These are phyloP conservation scores for Dendrocalamus sinicus DNA, from an alignment of 176 grass and related monocot species.

Conservation along the genomic window DNA sequence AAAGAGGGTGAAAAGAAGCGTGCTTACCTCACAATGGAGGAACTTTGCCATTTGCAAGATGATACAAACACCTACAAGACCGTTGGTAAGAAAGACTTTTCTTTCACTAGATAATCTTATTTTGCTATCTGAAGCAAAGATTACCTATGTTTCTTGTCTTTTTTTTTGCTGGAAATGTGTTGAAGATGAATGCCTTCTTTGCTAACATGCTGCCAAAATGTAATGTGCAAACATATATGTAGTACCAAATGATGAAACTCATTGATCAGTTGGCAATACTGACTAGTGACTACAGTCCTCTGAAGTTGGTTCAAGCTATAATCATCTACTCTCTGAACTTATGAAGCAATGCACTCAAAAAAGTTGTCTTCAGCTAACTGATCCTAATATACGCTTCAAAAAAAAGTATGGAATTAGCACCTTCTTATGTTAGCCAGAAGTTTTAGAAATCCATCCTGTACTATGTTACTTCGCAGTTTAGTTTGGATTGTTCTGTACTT, in stretches of 20 bases:
- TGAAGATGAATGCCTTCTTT: slow-evolving; percentile 28
- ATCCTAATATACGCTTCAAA: neutral
- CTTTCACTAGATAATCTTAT: slow-evolving; percentile 22
- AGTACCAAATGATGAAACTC: neutral
- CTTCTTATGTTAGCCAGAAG: neutral
- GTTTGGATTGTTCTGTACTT: slow-evolving; percentile 1
- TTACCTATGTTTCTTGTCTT: neutral
- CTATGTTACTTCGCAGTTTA: neutral
- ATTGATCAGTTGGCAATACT: neutral
- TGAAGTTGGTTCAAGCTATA: slow-evolving; percentile 19
- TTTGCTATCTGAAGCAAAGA: slow-evolving; percentile 21
- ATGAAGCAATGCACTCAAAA: neutral
- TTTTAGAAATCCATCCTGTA: neutral
- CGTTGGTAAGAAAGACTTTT: slow-evolving; percentile 60
- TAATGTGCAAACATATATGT: neutral
- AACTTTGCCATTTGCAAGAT: slow-evolving; percentile 82
- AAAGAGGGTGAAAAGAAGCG: slow-evolving; percentile 95
- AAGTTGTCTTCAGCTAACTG: slow-evolving; percentile 16
- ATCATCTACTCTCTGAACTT: neutral
- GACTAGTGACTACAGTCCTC: neutral
- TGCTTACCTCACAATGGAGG: slow-evolving; percentile 88
- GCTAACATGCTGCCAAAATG: neutral
- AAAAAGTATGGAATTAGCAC: neutral
- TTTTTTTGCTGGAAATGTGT: neutral
- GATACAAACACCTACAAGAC: slow-evolving; percentile 91